These are phyloP conservation scores for Tuber borchii DNA, from an alignment of 495 filamentous ascomycete species.

Conservation along the genomic window DNA sequence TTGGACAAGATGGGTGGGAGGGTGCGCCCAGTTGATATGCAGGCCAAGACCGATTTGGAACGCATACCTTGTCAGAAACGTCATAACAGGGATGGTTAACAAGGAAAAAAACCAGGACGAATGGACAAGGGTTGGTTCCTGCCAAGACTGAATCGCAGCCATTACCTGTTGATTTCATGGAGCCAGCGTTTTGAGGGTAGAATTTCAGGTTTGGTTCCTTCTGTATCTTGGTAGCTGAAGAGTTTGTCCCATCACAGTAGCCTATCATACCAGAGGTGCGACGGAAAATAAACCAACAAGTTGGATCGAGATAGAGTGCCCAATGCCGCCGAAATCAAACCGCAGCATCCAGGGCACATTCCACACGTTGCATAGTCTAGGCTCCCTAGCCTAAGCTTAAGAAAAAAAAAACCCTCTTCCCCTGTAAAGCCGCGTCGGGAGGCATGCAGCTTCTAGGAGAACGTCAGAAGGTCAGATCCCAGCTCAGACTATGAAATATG, in stretches of 20 bases:
- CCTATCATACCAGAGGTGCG: not conserved
- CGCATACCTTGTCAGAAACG: not conserved
- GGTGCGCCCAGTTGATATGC: not conserved
- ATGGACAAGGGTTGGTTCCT: not conserved
- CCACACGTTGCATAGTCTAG: too few relatives aligned
- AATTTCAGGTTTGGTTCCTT: not conserved
- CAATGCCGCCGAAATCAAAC: not conserved
- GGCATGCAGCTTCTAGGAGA: too few relatives aligned
- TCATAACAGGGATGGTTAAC: not conserved
- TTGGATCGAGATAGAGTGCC: not conserved
- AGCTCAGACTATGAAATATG: too few relatives aligned
- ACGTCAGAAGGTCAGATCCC: too few relatives aligned
- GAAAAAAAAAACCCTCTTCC: not conserved
- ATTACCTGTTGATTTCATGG: not conserved
- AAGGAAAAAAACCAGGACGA: not conserved
- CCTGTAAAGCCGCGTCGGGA: too few relatives aligned
- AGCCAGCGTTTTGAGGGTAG: not conserved
- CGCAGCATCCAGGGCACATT: not conserved
- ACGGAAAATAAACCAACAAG: not conserved
- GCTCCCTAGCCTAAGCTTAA: not conserved
- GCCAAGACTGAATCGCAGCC: not conserved
- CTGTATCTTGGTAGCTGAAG: not conserved
- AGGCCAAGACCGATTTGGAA: not conserved
- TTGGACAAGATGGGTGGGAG: not conserved
- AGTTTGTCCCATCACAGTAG: not conserved